Conservation (phyloP, 2,329 filamentous ascomycete species). For the Xylaria multiplex region DNA sequence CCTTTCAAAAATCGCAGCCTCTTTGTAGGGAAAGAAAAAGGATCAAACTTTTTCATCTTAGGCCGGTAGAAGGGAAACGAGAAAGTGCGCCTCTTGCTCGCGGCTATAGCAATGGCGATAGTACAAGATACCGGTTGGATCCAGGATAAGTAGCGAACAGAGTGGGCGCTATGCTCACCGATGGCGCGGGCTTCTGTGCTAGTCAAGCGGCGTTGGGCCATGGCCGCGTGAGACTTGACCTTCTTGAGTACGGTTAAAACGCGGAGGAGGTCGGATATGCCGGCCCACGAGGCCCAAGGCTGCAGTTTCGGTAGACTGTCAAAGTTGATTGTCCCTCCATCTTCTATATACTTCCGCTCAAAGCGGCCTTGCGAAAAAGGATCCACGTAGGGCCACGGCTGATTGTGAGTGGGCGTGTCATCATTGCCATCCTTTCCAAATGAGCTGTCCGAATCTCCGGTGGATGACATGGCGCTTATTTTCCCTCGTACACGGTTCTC, state of each 20-base stretch:
- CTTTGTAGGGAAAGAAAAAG: constrained; percentile 46
- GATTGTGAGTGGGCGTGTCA: constrained; percentile 22
- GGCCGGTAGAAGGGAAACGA: constrained; percentile 56
- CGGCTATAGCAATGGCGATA: constrained; percentile 44
- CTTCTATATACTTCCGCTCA: constrained; percentile 42
- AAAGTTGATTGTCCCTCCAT: constrained; percentile 47
- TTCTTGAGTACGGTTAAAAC: constrained; percentile 25
- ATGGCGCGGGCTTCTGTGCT: constrained; percentile 45
- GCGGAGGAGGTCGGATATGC: background rate
- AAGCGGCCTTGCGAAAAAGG: constrained; percentile 32
- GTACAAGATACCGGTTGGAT: constrained; percentile 43
- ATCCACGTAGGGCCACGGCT: constrained; percentile 42
- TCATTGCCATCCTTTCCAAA: constrained; percentile 13
- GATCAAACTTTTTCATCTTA: constrained; percentile 47
- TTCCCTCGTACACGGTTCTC: background rate
- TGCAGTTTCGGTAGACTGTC: constrained; percentile 37
- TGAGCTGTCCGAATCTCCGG: background rate
- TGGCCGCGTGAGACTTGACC: constrained; percentile 19
- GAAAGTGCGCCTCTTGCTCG: constrained; percentile 48
- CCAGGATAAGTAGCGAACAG: constrained; percentile 49
- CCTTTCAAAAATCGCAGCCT: constrained; percentile 44
- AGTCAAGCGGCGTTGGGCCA: constrained; percentile 41
- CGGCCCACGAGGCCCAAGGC: constrained; percentile 30
- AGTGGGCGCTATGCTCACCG: constrained; percentile 38
- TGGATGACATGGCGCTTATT: constrained; percentile 14